Evolutionary conservation across 257 asterid species (phyloP), one percentile per base, ranked within the genome.

Genomic region (Agastache rugosa): DNA sequence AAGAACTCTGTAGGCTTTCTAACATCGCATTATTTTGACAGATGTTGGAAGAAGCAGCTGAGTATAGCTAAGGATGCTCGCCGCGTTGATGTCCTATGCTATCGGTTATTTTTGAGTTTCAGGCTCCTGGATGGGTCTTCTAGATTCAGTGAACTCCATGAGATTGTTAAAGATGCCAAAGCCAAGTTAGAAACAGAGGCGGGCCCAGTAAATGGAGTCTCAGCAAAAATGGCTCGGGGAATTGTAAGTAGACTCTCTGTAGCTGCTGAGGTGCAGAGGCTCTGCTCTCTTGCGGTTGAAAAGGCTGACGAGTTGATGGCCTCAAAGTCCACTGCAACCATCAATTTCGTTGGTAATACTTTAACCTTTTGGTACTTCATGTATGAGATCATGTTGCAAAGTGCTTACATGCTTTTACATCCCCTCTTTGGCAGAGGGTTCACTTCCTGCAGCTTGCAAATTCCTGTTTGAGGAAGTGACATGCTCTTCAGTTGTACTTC

Each of bases 31-130:
- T 78, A 44, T 67, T 69, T 66, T 83, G 67, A 16, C 90, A 93
- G 98, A 76, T 89, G 82, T 77, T 93, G 93, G 98, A 91, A 90
- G 87, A 89, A 91, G 84, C 98, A 91, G 85, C 77, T 91, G 74
- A 76, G 63, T 71, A 81, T 87, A 47, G 98, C 97, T 10, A 93
- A 87, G 87, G 98, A 93, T 75, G 97, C 97, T 54, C 94, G 96
- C 20, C 90, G 94, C 60, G 94, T 93, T 41, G 97, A 93, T 66
- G 79, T 78, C 23, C 96, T 93, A 41, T 89, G 96, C 68, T 79
- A 88, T 77, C 84, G 96, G 78, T 88, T 93, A 84, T 85, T 79
- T 81, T 81, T 93, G 85, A 84, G 98, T 74, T 88, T 85, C 78
- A 81, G 91, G 87, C 96, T 91, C 74, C 86, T 93, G 73, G 87